Evolutionary conservation across 2,329 filamentous ascomycete genomes (phyloP), one percentile per base, ranked within the genome.

Genomic region (Sphaerostilbella broomeana): DNA sequence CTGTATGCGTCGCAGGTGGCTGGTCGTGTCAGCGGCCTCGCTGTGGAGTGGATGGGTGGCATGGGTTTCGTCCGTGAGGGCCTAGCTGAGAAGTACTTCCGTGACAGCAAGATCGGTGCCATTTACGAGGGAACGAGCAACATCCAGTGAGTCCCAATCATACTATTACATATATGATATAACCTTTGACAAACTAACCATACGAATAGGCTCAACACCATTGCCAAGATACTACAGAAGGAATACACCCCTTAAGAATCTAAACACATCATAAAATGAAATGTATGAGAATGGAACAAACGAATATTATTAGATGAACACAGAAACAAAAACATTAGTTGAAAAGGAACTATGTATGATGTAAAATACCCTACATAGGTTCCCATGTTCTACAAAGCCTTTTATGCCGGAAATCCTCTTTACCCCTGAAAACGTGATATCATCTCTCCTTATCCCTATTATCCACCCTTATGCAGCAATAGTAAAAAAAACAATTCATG

Each of bases 61-160:
- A 97, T 98, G 92, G 92, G 92, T 31, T 98, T 98, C 55, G 92
- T 98, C 12, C 73, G 92, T 30, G 92, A 98, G 63, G 92, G 92
- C 0, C 79, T 95, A 43, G 92, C 92, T 1, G 92, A 98, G 78
- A 98, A 98, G 78, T 95, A 83, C 70, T 98, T 84, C 75, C 75
- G 92, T 32, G 92, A 98, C 62, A 92, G 85, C 73, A 98, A 97
- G 81, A 98, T 98, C 57, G 92, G 92, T 8, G 88, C 88, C 49
- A 97, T 95, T 52, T 95, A 95, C 61, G 90, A 95, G 70, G 92
- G 92, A 21, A 89, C 85, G 40, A 87, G 82, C 65, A 83, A 83
- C 59, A 83, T 83, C 42, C 79, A 83, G 74, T 77, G 61, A 64
- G 73, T 34, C 16, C 6, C 21, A 28, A 21, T 13, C 11, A 8